A percentile compares a stretch with the other conserved stretches of the same genome.
Evolutionary conservation across 2,329 filamentous ascomycete genomes (phyloP).

Genomic region (Scleromitrula shiraiana): DNA sequence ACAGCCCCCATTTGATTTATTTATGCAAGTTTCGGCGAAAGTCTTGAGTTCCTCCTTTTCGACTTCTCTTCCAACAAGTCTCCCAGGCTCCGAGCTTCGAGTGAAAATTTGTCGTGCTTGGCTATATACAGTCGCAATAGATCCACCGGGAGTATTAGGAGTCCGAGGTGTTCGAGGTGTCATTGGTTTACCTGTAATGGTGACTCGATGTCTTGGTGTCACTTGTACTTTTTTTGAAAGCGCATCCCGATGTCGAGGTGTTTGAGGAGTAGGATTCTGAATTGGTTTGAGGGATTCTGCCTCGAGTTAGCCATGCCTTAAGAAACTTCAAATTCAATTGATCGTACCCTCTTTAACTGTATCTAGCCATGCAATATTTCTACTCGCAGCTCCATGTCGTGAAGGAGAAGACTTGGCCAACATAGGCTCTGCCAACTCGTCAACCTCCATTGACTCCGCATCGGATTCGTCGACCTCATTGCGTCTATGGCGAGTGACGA

Average conservation of each 20-base stretch:
- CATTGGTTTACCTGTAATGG: constrained; percentile 64
- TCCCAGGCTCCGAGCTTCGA: constrained; percentile 38
- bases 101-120: constrained; percentile 81
- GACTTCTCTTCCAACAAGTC: constrained; percentile 31
- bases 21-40: constrained; percentile 61
- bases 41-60: constrained; percentile 54
- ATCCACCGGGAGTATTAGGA: constrained; percentile 56
- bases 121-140: constrained; percentile 72
- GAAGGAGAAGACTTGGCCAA: constrained; percentile 31
- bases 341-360: constrained; percentile 18
- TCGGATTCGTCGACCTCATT: constrained; percentile 27
- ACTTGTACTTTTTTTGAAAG: constrained; percentile 59
- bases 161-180: constrained; percentile 75
- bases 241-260: constrained; percentile 72
- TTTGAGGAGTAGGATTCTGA: constrained; percentile 59
- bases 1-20: constrained; percentile 61
- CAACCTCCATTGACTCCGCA: constrained; percentile 37
- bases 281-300: constrained; percentile 37
- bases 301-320: constrained; percentile 15
- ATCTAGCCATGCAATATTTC: constrained; percentile 36
- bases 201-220: constrained; percentile 78
- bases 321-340: neutral
- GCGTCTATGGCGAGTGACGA: constrained; percentile 32
- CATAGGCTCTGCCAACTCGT: constrained; percentile 28
- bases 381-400: constrained; percentile 39